phyloP scores from a whole-genome alignment of 495 filamentous ascomycete genomes.

The Aspergillus nanangensis region DNA sequence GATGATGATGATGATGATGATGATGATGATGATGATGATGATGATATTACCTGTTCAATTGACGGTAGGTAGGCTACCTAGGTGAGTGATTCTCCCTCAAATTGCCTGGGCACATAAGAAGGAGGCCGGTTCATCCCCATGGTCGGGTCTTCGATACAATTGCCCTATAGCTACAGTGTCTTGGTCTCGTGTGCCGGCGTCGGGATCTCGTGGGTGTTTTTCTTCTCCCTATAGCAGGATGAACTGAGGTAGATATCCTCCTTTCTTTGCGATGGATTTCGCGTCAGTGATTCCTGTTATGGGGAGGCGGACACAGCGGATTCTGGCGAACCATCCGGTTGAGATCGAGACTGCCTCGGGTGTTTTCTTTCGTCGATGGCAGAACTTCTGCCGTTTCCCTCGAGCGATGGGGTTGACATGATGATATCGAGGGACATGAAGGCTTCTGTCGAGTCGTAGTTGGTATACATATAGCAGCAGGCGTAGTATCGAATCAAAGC shows the following conservation, averaged over 20 bases:
- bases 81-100: too few species aligned
- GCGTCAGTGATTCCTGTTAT: conserved; percentile 15
- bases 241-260: conserved; percentile 31
- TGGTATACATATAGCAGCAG: too few species aligned
- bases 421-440: conserved; percentile 54
- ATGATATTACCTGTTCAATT: too few species aligned
- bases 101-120: conserved; percentile 62
- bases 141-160: conserved; percentile 82
- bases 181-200: conserved; percentile 18
- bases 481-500: too few species aligned
- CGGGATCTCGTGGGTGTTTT: not conserved
- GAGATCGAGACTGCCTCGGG: conserved; percentile 12
- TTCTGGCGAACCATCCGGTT: not conserved
- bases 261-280: conserved; percentile 44
- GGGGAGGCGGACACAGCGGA: conserved; percentile 14
- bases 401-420: conserved; percentile 49
- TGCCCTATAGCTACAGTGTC: conserved; percentile 62
- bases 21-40: too few species aligned
- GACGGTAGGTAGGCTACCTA: too few species aligned
- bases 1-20: too few species aligned
- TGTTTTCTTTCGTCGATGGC: conserved; percentile 18
- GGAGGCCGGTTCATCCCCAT: conserved; percentile 60
- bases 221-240: conserved; percentile 10
- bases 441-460: too few species aligned
- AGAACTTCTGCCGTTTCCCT: too few species aligned